Evolutionary conservation across 129 eudicot genomes (phyloP).

Genomic region (Artemisia annua): DNA sequence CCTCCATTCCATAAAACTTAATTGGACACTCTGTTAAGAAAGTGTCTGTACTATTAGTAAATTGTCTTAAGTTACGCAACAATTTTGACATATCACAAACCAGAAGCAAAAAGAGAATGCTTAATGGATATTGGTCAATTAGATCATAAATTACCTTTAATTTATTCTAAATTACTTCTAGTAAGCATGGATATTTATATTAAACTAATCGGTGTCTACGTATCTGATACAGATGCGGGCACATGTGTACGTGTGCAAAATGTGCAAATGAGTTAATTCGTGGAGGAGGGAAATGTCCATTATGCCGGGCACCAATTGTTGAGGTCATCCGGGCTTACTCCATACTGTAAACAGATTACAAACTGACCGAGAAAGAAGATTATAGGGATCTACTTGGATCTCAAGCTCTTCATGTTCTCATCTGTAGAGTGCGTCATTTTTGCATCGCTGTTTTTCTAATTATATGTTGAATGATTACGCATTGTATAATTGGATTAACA

Average conservation of each 20-base stretch:
- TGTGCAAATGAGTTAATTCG: constrained; percentile 97
- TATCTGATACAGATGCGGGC: constrained; percentile 73
- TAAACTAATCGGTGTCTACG: background rate
- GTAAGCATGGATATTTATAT: too few relatives aligned
- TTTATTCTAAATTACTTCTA: too few relatives aligned
- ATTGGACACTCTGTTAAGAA: background rate
- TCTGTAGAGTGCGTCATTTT: constrained; percentile 38
- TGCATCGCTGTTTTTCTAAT: constrained; percentile 44
- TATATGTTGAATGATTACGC: constrained; percentile 45
- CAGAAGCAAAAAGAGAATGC: background rate
- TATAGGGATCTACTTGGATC: constrained; percentile 26
- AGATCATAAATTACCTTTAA: too few relatives aligned
- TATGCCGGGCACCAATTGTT: constrained; percentile 96
- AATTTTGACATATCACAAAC: background rate
- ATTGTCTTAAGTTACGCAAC: background rate
- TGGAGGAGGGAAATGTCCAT: constrained; percentile 96
- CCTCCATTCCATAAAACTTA: background rate
- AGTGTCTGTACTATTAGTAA: background rate
- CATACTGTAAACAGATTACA: constrained; percentile 69
- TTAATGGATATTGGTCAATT: too few relatives aligned
- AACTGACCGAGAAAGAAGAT: constrained; percentile 37
- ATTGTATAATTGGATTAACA: constrained; percentile 53
- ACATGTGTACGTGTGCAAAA: constrained; percentile 96
- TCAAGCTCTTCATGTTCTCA: constrained; percentile 33
- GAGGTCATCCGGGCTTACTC: constrained; percentile 98